Evolutionary conservation across 805 yeast genomes (phyloP), one percentile per base, ranked within the genome.

Genomic region (Starmerella roubikii): DNA sequence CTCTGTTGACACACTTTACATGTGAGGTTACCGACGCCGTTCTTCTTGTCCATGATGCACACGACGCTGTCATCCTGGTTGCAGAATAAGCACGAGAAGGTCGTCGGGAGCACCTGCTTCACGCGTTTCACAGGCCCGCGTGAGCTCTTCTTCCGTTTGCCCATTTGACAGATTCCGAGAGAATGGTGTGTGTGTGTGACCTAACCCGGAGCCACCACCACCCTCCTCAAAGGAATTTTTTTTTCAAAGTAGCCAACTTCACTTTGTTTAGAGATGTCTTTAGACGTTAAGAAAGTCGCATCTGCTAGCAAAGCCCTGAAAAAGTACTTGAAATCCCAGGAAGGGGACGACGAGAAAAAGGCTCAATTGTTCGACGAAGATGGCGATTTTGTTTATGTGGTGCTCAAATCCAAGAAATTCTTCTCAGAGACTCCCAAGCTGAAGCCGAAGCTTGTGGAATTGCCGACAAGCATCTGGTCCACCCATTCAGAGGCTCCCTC

Each of bases 1-100:
- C 74, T 71, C 58, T 86, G 96, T 0, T 96, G 96, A 57, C 98
- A 88, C 25, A 85, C 78, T 56, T 91, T 91, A 59, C 98, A 88
- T 46, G 72, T 75, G 42, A 91, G 61, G 19, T 78, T 74, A 18
- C 97, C 98, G 33, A 88, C 69, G 42, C 81, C 76, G 45, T 77
- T 68, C 58, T 79, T 83, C 62, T 84, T 88, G 59, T 88, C 97
- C 59, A 88, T 59, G 8, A 81, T 72, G 56, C 96, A 86, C 30
- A 78, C 71, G 30, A 88, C 94, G 2, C 95, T 78, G 51, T 78
- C 78, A 55, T 88, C 97, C 62, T 88, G 97, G 59, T 88, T 88
- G 61, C 98, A 88, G 59, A 88, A 88, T 40, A 91, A 65, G 62
- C 98, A 88, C 36, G 88, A 76, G 64, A 86, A 86, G 42, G 80